Evolutionary conservation across 441 rosid genomes (phyloP), one percentile per base, ranked within the genome.

Genomic region (Melastoma candidum): DNA sequence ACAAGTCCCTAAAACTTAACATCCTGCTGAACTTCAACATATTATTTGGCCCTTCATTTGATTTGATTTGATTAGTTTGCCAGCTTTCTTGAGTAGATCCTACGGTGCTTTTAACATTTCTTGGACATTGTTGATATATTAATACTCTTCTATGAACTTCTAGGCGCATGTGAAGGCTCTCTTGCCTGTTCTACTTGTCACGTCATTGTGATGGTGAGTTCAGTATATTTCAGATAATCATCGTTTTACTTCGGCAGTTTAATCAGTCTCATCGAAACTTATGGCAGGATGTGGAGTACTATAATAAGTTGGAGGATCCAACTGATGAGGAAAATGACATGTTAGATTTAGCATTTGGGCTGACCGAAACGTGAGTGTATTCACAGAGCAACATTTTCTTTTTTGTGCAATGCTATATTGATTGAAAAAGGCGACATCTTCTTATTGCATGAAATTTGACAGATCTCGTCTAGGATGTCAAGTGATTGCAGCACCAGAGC

Each of bases 111-210:
- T 17, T 32, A 8, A 32, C 41, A 32, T 32, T 32, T 32, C 41
- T 32, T 32, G 41, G 41, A 32, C 5, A 32, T 32, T 32, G 46
- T 63, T 47, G 64, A 63, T 41, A 11, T 39, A 54, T 17, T 17
- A 17, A 32, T 67, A 47, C 14, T 65, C 13, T 71, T 63, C 49
- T 26, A 61, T 29, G 56, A 41, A 14, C 59, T 12, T 17, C 48
- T 81, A 87, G 98, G 96, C 59, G 96, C 96, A 46, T 90, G 96
- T 53, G 98, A 90, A 68, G 82, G 83, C 46, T 90, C 96, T 26
- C 88, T 90, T 60, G 96, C 98, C 5, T 90, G 98, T 57, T 90
- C 95, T 24, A 90, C 98, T 4, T 90, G 96, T 70, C 98, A 87
- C 59, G 84, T 90, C 55, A 70, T 85, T 65, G 88, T 90, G 57